These are phyloP conservation scores for Phyllostachys edulis DNA, from an alignment of 176 grass and related monocot genomes.

Conservation along the genomic window DNA sequence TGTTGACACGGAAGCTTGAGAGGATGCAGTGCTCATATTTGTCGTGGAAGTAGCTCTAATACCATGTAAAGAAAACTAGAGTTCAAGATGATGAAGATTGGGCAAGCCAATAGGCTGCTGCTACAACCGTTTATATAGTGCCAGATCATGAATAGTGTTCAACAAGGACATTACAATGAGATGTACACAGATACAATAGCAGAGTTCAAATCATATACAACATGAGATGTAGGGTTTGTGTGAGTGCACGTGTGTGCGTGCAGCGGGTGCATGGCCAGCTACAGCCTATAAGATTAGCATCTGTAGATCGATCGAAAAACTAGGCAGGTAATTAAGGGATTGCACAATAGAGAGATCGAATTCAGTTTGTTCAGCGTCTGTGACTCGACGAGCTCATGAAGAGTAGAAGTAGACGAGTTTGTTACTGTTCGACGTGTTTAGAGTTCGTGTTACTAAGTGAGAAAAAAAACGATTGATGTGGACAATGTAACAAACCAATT, in stretches of 20 bases:
- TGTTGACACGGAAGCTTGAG: too few relatives aligned
- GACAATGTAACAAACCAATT: not conserved
- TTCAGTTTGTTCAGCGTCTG: not conserved
- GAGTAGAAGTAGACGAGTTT: not conserved
- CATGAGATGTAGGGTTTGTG: slow-evolving; percentile 3
- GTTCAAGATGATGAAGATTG: too few relatives aligned
- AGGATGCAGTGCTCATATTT: too few relatives aligned
- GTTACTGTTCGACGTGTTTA: not conserved
- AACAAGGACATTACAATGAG: too few relatives aligned
- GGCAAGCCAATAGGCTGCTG: too few relatives aligned
- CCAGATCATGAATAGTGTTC: too few relatives aligned
- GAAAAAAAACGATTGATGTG: not conserved
- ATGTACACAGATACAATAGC: too few relatives aligned
- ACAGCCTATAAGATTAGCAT: not conserved
- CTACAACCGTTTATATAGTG: too few relatives aligned
- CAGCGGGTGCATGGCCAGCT: not conserved
- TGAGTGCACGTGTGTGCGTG: slow-evolving; percentile 2
- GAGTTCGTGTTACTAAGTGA: not conserved
- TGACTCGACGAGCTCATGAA: not conserved
- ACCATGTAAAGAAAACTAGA: too few relatives aligned
- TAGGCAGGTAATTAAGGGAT: not conserved
- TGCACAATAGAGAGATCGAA: not conserved
- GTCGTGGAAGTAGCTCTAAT: too few relatives aligned
- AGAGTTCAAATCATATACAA: too few relatives aligned
- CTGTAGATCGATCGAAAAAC: not conserved